phyloP scores from a whole-genome alignment of 2,329 filamentous ascomycete species.

The Colletotrichum simmondsii region DNA sequence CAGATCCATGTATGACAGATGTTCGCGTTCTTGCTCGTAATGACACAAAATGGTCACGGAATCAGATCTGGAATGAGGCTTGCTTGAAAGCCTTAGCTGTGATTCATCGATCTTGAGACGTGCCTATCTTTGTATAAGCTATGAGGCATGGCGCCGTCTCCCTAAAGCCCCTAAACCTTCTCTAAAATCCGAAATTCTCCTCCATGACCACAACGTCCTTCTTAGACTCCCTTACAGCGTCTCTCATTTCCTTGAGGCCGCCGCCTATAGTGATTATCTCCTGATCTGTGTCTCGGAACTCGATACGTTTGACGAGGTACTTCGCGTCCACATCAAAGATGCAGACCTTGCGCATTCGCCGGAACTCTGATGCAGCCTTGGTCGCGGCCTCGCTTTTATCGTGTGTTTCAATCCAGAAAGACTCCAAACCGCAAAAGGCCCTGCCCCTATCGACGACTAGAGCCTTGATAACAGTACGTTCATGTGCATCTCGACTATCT shows the following conservation, averaged over 20 bases:
- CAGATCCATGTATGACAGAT: too few relatives aligned
- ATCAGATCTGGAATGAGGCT: neutral
- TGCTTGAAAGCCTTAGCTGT: neutral
- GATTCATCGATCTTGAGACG: fast-evolving
- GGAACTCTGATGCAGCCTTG: neutral
- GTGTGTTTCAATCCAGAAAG: neutral
- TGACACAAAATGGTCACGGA: too few relatives aligned
- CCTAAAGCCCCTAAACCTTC: neutral
- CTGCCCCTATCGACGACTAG: constrained; percentile 1
- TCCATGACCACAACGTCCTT: neutral
- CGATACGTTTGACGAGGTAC: neutral
- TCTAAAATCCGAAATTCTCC: neutral
- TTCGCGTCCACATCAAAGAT: neutral
- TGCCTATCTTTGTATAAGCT: neutral
- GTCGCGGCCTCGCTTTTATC: too few relatives aligned
- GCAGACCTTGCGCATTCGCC: neutral
- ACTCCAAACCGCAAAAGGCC: neutral
- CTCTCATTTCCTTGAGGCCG: neutral
- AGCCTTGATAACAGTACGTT: neutral
- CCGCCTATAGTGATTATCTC: neutral
- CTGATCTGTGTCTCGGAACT: neutral
- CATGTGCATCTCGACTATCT: fast-evolving
- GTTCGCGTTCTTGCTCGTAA: too few relatives aligned
- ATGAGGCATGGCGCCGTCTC: neutral
- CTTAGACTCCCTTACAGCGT: neutral